phyloP scores from a whole-genome alignment of 2,329 filamentous ascomycete genomes.

The Penicillium frequentans region DNA sequence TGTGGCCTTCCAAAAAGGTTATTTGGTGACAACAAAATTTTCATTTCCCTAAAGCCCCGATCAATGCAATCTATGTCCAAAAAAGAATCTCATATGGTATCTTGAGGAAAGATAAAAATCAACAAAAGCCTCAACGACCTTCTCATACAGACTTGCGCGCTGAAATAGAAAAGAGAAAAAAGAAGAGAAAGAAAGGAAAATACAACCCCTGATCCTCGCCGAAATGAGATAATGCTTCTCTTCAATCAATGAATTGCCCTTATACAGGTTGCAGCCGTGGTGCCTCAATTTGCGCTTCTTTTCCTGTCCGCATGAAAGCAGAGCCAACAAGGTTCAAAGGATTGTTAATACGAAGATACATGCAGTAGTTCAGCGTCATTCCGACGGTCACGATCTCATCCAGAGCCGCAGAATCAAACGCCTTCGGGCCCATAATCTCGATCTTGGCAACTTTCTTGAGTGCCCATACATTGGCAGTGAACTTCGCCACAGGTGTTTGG shows the following conservation, averaged over 20 bases:
- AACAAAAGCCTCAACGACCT: background rate
- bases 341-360: slow-evolving; percentile 25
- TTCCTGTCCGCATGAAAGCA: slow-evolving; percentile 13
- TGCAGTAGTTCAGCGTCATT: slow-evolving; percentile 28
- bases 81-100: background rate
- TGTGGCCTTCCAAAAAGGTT: too few relatives aligned
- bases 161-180: background rate
- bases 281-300: background rate
- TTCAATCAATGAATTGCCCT: background rate
- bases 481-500: slow-evolving; percentile 26
- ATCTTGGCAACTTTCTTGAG: slow-evolving; percentile 26
- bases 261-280: background rate
- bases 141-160: background rate
- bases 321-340: slow-evolving; percentile 25
- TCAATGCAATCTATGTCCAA: background rate
- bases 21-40: background rate
- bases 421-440: slow-evolving; percentile 22
- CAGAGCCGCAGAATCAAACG: slow-evolving; percentile 1
- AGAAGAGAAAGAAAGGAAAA: background rate
- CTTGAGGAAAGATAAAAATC: background rate
- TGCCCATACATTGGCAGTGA: slow-evolving; percentile 25
- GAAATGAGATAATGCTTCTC: background rate
- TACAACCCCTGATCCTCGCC: background rate
- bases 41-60: background rate
- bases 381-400: slow-evolving; percentile 28